Evolutionary conservation across 208 protist genomes (phyloP).

Genomic region (Leishmania amazonensis): DNA sequence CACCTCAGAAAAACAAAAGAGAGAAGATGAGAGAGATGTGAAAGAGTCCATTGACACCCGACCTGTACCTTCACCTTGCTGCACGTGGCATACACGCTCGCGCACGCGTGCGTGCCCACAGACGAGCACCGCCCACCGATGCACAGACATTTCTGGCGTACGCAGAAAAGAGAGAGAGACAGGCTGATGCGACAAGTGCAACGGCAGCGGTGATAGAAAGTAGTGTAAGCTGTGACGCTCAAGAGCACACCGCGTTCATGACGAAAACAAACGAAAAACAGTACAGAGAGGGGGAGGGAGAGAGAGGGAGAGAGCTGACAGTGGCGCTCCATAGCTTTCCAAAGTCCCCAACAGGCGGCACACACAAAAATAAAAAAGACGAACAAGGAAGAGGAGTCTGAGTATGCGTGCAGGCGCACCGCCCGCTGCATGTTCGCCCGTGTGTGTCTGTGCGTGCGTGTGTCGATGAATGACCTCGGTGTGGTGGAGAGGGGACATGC

Average conservation of each 20-base stretch:
- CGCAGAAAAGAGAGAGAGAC: not conserved
- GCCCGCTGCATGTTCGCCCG: not conserved
- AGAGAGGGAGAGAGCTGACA: not conserved
- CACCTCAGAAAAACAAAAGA: too few species aligned
- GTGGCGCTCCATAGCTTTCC: not conserved
- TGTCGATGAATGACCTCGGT: not conserved
- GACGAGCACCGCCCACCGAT: not conserved
- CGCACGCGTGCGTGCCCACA: not conserved
- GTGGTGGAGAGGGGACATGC: not conserved
- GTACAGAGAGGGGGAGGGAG: not conserved
- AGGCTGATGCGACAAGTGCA: not conserved
- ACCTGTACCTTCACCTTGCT: not conserved
- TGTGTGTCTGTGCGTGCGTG: not conserved
- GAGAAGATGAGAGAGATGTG: not conserved
- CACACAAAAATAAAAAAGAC: not conserved
- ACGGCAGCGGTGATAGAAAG: not conserved
- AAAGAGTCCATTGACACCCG: not conserved
- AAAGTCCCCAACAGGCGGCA: not conserved
- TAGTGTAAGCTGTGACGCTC: not conserved
- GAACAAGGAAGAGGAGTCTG: not conserved
- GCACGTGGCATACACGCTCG: not conserved
- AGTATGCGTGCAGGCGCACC: not conserved
- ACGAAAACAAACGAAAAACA: not conserved
- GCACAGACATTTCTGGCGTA: not conserved
- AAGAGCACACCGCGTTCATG: not conserved